phyloP scores from a whole-genome alignment of 768 basidiomycete species.

The Leccinum rimulosum region DNA sequence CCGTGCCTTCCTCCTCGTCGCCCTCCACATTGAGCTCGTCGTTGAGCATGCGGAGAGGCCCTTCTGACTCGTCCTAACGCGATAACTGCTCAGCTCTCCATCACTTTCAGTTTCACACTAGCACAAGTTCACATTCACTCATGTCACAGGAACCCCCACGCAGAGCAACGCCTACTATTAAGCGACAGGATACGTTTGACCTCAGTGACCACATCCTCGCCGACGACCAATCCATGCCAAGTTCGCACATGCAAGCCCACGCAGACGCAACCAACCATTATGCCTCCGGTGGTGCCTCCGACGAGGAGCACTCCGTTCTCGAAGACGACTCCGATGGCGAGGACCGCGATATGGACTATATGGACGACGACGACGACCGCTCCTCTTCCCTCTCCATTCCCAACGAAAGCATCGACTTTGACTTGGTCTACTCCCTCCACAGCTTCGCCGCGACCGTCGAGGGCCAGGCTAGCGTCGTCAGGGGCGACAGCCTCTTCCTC shows the following conservation, averaged over 20 bases:
- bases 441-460: constrained; percentile 98
- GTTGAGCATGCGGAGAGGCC: constrained; percentile 19
- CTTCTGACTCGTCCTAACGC: background rate
- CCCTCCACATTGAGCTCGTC: constrained; percentile 12
- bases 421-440: constrained; percentile 89
- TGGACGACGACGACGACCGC: constrained; percentile 74
- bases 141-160: constrained; percentile 31
- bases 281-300: constrained; percentile 44
- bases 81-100: background rate
- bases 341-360: constrained; percentile 61
- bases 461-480: constrained; percentile 97
- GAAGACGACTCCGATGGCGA: constrained; percentile 83
- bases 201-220: constrained; percentile 60
- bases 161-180: constrained; percentile 14
- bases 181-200: constrained; percentile 67
- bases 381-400: constrained; percentile 85
- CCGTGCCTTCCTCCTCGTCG: constrained; percentile 1
- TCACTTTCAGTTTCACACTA: constrained; percentile 3
- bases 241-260: constrained; percentile 46
- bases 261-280: constrained; percentile 43
- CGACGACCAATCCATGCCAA: constrained; percentile 49
- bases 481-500: constrained; percentile 92
- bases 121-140: constrained; percentile 1
- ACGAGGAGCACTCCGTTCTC: constrained; percentile 78
- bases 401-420: constrained; percentile 91